Evolutionary conservation across 495 filamentous ascomycete species (phyloP), one percentile per base, ranked within the genome.

Genomic region (Trichocladium uniseriatum): DNA sequence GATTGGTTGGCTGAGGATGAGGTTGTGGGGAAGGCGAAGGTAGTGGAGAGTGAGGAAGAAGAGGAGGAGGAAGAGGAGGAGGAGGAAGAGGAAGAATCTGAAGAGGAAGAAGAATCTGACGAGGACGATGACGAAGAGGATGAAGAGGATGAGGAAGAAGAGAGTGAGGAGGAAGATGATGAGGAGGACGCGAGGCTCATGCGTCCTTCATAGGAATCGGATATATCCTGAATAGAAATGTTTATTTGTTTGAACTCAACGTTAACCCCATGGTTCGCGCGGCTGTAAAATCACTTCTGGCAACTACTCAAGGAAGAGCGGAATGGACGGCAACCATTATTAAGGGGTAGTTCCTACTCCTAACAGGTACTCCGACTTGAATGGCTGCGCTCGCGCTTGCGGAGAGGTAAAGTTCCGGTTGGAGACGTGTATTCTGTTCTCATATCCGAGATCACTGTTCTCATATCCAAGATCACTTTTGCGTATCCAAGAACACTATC

Each of bases 1-100:
- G 85, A 95, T 63, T 97, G 92, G 88, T 71, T 96, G 47, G 83
- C 75, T 19, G 86, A 87, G 46, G 79, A 80, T 32, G 78, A 80
- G 24, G 76, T 75, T 0, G 67, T 54, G 5, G 64, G 60, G 2
- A 62, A 60, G 19, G 57, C 55, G 5, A 54, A 63, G n/a, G 63
- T 62, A 21, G 65, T 64, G 39, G 69, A 74, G 32, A 32, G 31
- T 10, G 63, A 65, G 5, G 70, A 73, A 24, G 67, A 67, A 5
- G 64, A 68, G 19, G 53, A 59, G 2, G 67, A 70, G 9, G 77
- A 80, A 14, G 75, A 77, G 2, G 73, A 75, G 27, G 56, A 69
- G 2, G 64, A 77, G 19, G 79, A 81, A 9, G 75, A 75, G 6
- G 69, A 74, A 1, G 77, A 67, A 24, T 74, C 73, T 5, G 69